Evolutionary conservation across 768 basidiomycete genomes (phyloP), one percentile per base, ranked within the genome.

Genomic region (Phanerochaete carnosa): DNA sequence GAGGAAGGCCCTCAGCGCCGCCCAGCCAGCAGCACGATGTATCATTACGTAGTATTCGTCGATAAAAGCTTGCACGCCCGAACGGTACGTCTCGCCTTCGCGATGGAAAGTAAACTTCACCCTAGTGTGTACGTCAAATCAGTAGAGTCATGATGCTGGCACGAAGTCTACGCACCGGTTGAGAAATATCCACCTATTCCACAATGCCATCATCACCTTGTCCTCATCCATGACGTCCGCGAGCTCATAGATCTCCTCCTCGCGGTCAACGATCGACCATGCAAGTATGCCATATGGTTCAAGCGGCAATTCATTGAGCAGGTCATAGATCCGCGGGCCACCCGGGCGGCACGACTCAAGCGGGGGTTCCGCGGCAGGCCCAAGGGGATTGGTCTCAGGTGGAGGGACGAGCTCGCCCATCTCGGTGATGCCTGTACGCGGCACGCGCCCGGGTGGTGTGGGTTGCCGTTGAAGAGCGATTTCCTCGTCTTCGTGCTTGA

Each of bases 181-280:
- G 32, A 86, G 69, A 54, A 85, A 71, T 2, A 91, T 88, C 89
- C 89, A 92, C 55, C 91, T 70, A 13, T 76, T 83, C 90, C 90
- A 92, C 13, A 92, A 73, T 5, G 89, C 88, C 58, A 85, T 83
- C 77, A 93, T 88, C 7, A 91, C 85, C 70, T 92, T 93, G 60
- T 88, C 84, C 62, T 91, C 88, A 59, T 90, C 89, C 43, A 77
- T 76, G 12, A 91, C 76, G 66, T 91, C 85, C 61, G 89, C 86
- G 47, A 81, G 74, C 62, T 90, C 87, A 59, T 84, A 91, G 0
- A 92, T 77, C 63, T 92, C 90, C 52, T 91, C 91, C 66, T 92
- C 90, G 43, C 83, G 74, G 60, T 91, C 89, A 8, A 88, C 53
- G 8, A 93, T 77, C 39, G 80, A 76, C 90, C 90, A 92, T 2